phyloP scores from a whole-genome alignment of 2,329 filamentous ascomycete genomes.

The Colletotrichum kahawae region DNA sequence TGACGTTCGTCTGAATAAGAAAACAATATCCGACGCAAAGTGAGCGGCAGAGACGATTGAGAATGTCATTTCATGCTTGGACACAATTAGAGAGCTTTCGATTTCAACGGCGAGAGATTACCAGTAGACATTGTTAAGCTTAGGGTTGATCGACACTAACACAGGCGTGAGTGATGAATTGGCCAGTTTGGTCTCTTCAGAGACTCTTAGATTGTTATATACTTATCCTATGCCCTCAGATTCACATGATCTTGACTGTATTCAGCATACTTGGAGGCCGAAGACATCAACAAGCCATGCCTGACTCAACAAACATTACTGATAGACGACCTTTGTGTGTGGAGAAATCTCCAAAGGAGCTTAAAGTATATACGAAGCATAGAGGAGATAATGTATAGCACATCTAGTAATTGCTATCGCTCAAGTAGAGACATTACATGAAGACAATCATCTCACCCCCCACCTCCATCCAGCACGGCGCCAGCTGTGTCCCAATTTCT shows the following conservation, averaged over 20 bases:
- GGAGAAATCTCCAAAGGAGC: not conserved
- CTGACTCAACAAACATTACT: too few relatives aligned
- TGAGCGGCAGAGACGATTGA: accelerated
- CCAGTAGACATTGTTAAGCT: accelerated
- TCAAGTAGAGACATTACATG: not conserved
- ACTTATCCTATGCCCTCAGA: accelerated
- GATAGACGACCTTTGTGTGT: too few relatives aligned
- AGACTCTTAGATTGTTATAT: not conserved
- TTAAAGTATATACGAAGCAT: accelerated
- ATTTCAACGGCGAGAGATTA: not conserved
- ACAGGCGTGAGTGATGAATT: not conserved
- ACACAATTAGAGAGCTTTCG: too few relatives aligned
- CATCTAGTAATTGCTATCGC: not conserved
- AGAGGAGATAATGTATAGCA: not conserved
- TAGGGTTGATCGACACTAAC: not conserved
- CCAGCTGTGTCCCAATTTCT: not conserved
- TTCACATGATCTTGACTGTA: accelerated
- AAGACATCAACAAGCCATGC: not conserved
- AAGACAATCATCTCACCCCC: not conserved
- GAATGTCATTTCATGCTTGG: accelerated
- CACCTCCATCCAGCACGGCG: not conserved
- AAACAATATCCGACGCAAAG: accelerated
- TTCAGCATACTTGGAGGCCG: not conserved
- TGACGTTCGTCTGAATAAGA: accelerated
- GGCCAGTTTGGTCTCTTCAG: too few relatives aligned